Evolutionary conservation across 768 basidiomycete genomes (phyloP), one percentile per base, ranked within the genome.

Genomic region (Tremella yokohamensis): DNA sequence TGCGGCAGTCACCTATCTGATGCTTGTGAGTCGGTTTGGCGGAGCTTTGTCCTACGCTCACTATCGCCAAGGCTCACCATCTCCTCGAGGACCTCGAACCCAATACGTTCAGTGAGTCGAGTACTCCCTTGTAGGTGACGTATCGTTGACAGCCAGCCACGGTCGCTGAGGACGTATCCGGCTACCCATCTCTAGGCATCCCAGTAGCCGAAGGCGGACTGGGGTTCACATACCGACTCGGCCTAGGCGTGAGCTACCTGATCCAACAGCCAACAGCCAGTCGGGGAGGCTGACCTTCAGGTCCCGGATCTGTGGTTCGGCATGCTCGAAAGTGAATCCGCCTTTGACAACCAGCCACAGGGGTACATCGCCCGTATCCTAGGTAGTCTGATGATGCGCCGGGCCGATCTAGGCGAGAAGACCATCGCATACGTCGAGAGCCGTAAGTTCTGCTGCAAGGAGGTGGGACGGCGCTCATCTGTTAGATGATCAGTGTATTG

Each of bases 401-500:
- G 42, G 15, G 42, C 42, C n/a, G 22, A 45, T 45, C 42, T 45
- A 18, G 42, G 42, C 4, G 42, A 45, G 15, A 4, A 8, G n/a
- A 45, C n/a, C 15, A 45, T 45, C 15, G 42, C 42, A 18, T 45
- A 18, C 15, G 42, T 45, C 8, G 42, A 45, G 22, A 45, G 42
- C 22, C 42, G 42, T 45, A 22, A 22, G 42, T 45, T 16, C n/a
- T 45, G 4, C 18, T 18, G 18, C 11, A 18, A 11, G 18, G 42
- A 18, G 7, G 15, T 6, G 42, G n/a, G 42, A 16, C 42, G 42
- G 42, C n/a, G n/a, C n/a, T n/a, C 8, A n/a, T 45, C n/a, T 18
- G 42, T 8, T 4, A 45, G 42, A 45, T 22, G 42, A 45, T 45
- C 42, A 45, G 42, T 45, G 42, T 45, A 45, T 45, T 15, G 42